These are phyloP conservation scores for Aspergillus campestris DNA, from an alignment of 495 filamentous ascomycete species.

Conservation along the genomic window DNA sequence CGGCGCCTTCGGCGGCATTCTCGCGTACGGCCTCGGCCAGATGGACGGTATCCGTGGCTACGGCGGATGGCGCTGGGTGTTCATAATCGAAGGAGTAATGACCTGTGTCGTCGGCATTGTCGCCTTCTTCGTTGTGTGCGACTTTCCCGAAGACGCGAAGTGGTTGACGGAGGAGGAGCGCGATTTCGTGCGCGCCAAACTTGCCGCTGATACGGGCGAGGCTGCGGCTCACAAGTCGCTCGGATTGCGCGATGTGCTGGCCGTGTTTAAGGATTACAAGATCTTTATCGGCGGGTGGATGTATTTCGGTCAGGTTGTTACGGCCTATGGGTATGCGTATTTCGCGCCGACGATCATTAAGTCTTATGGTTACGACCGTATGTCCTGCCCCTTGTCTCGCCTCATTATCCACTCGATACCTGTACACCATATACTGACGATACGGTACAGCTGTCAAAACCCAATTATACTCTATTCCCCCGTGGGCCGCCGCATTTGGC, in stretches of 20 bases:
- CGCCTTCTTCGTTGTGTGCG: conserved; percentile 71
- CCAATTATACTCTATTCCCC: conserved; percentile 72
- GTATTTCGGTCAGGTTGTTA: conserved; percentile 75
- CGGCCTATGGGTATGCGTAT: conserved; percentile 46
- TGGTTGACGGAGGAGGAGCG: conserved; percentile 65
- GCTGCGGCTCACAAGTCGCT: conserved; percentile 55
- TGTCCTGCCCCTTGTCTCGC: not conserved
- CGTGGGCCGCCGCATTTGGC: conserved; percentile 66
- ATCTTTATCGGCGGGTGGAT: conserved; percentile 73
- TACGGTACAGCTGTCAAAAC: conserved; percentile 49
- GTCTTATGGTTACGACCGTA: conserved; percentile 50
- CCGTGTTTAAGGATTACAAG: conserved; percentile 69
- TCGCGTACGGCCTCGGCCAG: conserved; percentile 77
- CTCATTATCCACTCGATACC: conserved; percentile 3
- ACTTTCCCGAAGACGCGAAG: conserved; percentile 53
- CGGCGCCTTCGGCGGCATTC: conserved; percentile 79
- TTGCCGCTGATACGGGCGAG: conserved; percentile 69
- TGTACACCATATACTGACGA: too few species aligned
- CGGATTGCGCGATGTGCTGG: conserved; percentile 51
- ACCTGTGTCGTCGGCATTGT: conserved; percentile 59
- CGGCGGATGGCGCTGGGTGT: conserved; percentile 79
- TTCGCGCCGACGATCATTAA: conserved; percentile 71
- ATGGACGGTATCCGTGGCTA: conserved; percentile 57
- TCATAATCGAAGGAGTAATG: conserved; percentile 59
- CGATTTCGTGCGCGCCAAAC: conserved; percentile 61